These are phyloP conservation scores for Colletotrichum tropicicola DNA, from an alignment of 2,329 filamentous ascomycete genomes.

Conservation along the genomic window DNA sequence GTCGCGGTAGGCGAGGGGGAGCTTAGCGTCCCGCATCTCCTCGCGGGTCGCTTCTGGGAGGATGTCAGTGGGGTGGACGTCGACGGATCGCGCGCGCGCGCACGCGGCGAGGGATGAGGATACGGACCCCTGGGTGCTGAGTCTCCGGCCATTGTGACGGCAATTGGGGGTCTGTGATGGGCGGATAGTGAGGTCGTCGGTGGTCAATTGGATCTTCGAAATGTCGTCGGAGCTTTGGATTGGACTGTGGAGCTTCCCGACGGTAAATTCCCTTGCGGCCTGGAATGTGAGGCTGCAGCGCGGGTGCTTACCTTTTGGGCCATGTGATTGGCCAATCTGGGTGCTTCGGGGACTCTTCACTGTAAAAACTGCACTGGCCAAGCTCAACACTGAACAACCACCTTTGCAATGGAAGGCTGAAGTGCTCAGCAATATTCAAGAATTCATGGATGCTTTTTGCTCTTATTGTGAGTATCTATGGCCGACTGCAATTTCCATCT, in stretches of 20 bases:
- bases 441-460: too few relatives aligned
- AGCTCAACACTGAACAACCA: too few relatives aligned
- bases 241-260: slow-evolving; percentile 25
- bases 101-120: not conserved
- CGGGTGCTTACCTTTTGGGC: slow-evolving; percentile 3
- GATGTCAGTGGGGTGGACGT: slow-evolving; percentile 6
- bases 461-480: too few relatives aligned
- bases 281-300: not conserved
- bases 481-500: too few relatives aligned
- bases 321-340: not conserved
- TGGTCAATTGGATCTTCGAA: slow-evolving; percentile 25
- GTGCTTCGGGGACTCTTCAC: not conserved
- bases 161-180: slow-evolving; percentile 26
- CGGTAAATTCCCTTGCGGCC: slow-evolving; percentile 6
- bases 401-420: too few relatives aligned
- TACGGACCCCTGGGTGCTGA: slow-evolving; percentile 27
- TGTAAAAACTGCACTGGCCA: not conserved
- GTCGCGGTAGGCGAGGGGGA: slow-evolving; percentile 92
- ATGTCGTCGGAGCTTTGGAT: slow-evolving; percentile 31
- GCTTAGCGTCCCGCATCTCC: slow-evolving; percentile 91
- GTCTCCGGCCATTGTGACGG: slow-evolving; percentile 31
- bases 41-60: slow-evolving; percentile 73
- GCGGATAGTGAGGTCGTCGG: slow-evolving; percentile 20
- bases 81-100: not conserved
- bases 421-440: too few relatives aligned